Evolutionary conservation across 164 flowering plant genomes (phyloP).

Genomic region (Taxillus chinensis): DNA sequence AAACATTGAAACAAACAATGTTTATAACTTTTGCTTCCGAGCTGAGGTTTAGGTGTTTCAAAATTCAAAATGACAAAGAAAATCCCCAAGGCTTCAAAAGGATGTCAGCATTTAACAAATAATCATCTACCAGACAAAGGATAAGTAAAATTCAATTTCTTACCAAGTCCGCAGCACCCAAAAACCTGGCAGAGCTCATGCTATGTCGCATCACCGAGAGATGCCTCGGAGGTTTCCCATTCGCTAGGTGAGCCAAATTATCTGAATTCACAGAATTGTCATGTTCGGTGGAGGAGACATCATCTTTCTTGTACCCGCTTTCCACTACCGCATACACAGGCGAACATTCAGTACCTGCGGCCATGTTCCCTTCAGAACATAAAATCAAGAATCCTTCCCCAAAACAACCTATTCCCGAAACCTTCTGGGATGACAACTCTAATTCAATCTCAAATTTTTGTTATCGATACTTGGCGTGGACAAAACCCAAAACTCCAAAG

Average conservation of each 20-base stretch:
- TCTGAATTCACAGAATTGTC: slow-evolving; percentile 18
- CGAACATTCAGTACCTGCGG: slow-evolving; percentile 37
- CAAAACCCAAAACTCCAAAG: neutral
- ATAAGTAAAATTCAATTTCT: slow-evolving; percentile 2
- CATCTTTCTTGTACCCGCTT: slow-evolving; percentile 19
- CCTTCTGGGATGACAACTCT: neutral
- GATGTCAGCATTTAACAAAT: too few relatives aligned
- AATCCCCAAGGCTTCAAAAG: too few relatives aligned
- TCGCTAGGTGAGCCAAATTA: slow-evolving; percentile 18
- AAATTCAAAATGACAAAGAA: too few relatives aligned
- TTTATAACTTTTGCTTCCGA: too few relatives aligned
- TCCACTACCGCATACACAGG: slow-evolving; percentile 25
- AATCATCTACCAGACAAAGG: too few relatives aligned
- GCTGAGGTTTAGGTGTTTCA: too few relatives aligned
- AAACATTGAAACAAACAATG: too few relatives aligned
- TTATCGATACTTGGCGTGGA: neutral
- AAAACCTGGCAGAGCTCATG: slow-evolving; percentile 18
- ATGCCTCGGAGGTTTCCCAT: slow-evolving; percentile 48
- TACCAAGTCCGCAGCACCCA: slow-evolving; percentile 26
- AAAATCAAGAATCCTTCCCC: slow-evolving; percentile 3
- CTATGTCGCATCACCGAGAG: slow-evolving; percentile 33
- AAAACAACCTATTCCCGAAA: neutral
- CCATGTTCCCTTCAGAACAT: slow-evolving; percentile 23
- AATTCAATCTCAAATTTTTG: neutral
- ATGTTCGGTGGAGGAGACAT: slow-evolving; percentile 18